These are phyloP conservation scores for Glycine latifolia DNA, from an alignment of 306 rosid genomes.

Conservation along the genomic window DNA sequence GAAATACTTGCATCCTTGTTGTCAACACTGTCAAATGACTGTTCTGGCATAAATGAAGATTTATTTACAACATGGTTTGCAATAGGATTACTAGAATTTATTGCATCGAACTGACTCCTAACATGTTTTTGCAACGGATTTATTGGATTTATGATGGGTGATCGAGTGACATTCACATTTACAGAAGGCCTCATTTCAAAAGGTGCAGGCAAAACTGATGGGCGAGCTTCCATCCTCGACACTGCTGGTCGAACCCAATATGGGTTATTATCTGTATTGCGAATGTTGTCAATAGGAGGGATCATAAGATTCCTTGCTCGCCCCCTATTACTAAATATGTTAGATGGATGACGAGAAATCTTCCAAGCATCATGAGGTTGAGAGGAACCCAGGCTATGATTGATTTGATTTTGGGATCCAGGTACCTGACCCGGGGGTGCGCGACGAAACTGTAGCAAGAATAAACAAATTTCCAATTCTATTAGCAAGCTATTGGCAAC, in stretches of 20 bases:
- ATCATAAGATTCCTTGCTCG: conserved; percentile 50
- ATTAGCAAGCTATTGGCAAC: conserved; percentile 14
- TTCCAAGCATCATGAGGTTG: conserved; percentile 68
- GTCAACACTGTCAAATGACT: conserved; percentile 58
- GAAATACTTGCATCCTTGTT: conserved; percentile 50
- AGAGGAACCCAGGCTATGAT: conserved; percentile 51
- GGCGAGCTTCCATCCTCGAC: conserved; percentile 62
- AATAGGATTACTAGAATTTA: conserved; percentile 50
- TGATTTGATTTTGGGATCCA: conserved; percentile 55
- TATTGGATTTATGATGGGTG: conserved; percentile 41
- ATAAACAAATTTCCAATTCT: conserved; percentile 25
- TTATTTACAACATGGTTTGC: conserved; percentile 64
- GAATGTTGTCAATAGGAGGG: conserved; percentile 55
- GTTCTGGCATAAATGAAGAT: conserved; percentile 61
- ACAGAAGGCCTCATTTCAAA: conserved; percentile 65
- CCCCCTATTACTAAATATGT: conserved; percentile 54
- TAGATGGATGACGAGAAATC: conserved; percentile 57
- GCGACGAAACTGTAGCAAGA: conserved; percentile 58
- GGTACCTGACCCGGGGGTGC: conserved; percentile 47
- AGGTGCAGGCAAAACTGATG: conserved; percentile 58
- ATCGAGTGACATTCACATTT: conserved; percentile 57
- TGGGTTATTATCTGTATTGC: conserved; percentile 47
- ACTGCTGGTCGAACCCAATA: conserved; percentile 43
- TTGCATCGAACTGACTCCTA: conserved; percentile 61
- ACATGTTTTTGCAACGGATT: conserved; percentile 59